These are phyloP conservation scores for Tillandsia fasciculata DNA, from an alignment of 176 grass and related monocot genomes.

Conservation along the genomic window DNA sequence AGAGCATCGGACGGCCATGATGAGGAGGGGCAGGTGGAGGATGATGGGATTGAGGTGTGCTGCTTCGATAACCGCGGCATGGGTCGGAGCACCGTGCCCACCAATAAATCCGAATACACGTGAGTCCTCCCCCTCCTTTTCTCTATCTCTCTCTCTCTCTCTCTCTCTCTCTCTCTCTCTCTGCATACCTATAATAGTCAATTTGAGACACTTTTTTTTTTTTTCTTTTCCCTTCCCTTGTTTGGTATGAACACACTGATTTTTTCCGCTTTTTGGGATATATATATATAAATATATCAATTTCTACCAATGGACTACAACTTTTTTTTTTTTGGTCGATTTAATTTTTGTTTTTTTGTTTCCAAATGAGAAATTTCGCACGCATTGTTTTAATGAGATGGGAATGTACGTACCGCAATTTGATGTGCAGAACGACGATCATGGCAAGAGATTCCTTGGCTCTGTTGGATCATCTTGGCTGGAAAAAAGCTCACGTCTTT, in stretches of 20 bases:
- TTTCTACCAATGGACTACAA: neutral
- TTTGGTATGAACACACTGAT: neutral
- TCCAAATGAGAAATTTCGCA: neutral
- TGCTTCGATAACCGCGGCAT: slow-evolving; percentile 95
- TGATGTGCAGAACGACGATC: slow-evolving; percentile 60
- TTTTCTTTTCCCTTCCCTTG: neutral
- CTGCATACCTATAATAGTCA: neutral
- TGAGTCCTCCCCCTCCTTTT: slow-evolving; percentile 22
- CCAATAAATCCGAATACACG: slow-evolving; percentile 74
- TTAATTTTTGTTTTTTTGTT: neutral
- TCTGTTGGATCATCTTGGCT: slow-evolving; percentile 84
- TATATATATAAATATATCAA: neutral
- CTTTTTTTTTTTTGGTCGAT: neutral
- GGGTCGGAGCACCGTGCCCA: slow-evolving; percentile 59
- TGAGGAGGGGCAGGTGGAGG: slow-evolving; percentile 25
- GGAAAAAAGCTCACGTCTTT: slow-evolving; percentile 94
- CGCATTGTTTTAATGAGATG: neutral
- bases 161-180: neutral
- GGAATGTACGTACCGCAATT: neutral
- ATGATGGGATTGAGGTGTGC: slow-evolving; percentile 79
- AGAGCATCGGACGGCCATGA: slow-evolving; percentile 4
- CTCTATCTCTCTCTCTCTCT: neutral
- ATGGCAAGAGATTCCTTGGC: slow-evolving; percentile 85
- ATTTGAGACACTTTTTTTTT: neutral
- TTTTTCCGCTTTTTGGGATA: neutral